phyloP scores from a whole-genome alignment of 768 basidiomycete genomes.

The Suillus tomentosus region DNA sequence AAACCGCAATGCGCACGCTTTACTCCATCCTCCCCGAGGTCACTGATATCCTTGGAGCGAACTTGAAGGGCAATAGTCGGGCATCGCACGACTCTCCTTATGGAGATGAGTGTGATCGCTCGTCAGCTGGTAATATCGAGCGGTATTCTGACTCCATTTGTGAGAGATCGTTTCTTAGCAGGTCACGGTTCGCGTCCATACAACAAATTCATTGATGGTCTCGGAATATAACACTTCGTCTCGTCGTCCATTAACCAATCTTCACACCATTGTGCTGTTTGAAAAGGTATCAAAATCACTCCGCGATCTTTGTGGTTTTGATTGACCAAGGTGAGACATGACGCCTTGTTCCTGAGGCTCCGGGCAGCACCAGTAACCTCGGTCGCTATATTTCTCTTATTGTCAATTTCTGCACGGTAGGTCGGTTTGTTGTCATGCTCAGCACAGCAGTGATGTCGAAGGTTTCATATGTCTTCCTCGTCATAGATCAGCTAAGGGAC shows the following conservation, averaged over 20 bases:
- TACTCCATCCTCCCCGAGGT: slow-evolving; percentile 64
- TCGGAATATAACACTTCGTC: slow-evolving; percentile 45
- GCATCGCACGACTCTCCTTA: not conserved
- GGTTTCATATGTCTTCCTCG: slow-evolving; percentile 7
- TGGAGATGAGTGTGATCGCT: slow-evolving; percentile 9
- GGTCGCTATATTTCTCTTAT: slow-evolving; percentile 9
- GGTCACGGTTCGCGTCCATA: slow-evolving; percentile 25
- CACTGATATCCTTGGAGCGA: slow-evolving; percentile 18
- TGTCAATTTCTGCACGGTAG: slow-evolving; percentile 4
- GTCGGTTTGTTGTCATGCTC: slow-evolving; percentile 27
- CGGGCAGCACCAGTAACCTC: slow-evolving; percentile 11
- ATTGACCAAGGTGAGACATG: slow-evolving; percentile 37
- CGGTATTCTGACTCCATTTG: slow-evolving; percentile 6
- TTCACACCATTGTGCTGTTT: not conserved
- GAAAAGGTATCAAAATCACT: not conserved
- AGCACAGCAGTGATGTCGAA: slow-evolving; percentile 2
- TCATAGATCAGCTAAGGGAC: slow-evolving; percentile 3
- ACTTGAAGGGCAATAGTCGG: not conserved
- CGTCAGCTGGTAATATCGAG: slow-evolving; percentile 11
- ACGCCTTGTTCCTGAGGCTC: slow-evolving; percentile 21
- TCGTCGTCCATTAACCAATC: not conserved
- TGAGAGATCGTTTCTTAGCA: slow-evolving; percentile 10
- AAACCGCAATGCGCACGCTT: slow-evolving; percentile 67
- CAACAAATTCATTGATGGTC: slow-evolving; percentile 60
- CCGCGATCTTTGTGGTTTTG: slow-evolving; percentile 20